Percentiles rank a stretch among this genome's conserved stretches.
phyloP scores from a whole-genome alignment of 306 rosid genomes.

The Begonia loranthoides region DNA sequence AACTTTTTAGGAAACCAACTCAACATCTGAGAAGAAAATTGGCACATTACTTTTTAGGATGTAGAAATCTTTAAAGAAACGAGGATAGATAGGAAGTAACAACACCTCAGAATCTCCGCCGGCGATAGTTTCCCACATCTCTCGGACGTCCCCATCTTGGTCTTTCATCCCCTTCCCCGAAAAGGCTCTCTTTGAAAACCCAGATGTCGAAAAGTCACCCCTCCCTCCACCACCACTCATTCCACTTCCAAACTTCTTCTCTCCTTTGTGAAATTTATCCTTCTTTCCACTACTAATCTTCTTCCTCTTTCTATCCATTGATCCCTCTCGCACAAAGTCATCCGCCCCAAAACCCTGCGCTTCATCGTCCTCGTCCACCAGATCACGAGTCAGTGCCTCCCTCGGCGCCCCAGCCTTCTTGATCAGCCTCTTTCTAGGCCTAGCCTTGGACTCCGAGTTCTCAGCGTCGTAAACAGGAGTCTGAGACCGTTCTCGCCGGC shows the following conservation, averaged over 20 bases:
- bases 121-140: constrained; percentile 94
- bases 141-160: constrained; percentile 86
- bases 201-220: constrained; percentile 8
- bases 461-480: constrained; percentile 70
- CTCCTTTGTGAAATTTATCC: constrained; percentile 68
- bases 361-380: constrained; percentile 37
- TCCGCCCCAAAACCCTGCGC: constrained; percentile 21
- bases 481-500: constrained; percentile 46
- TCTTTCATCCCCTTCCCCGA: constrained; percentile 57
- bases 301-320: constrained; percentile 29
- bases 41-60: no score
- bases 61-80: background rate
- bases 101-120: constrained; percentile 84
- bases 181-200: constrained; percentile 38
- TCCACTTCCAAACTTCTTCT: constrained; percentile 34
- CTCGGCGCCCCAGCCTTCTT: constrained; percentile 45
- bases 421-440: constrained; percentile 79
- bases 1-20: no score
- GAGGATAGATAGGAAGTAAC: background rate
- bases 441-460: constrained; percentile 30
- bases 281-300: constrained; percentile 37
- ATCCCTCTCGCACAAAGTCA: constrained; percentile 36
- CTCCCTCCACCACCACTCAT: constrained; percentile 30
- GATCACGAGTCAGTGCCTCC: constrained; percentile 32
- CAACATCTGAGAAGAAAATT: no score